Conservation (phyloP, 208 protist genomes). For the Wallacemonas sp. region DNA sequence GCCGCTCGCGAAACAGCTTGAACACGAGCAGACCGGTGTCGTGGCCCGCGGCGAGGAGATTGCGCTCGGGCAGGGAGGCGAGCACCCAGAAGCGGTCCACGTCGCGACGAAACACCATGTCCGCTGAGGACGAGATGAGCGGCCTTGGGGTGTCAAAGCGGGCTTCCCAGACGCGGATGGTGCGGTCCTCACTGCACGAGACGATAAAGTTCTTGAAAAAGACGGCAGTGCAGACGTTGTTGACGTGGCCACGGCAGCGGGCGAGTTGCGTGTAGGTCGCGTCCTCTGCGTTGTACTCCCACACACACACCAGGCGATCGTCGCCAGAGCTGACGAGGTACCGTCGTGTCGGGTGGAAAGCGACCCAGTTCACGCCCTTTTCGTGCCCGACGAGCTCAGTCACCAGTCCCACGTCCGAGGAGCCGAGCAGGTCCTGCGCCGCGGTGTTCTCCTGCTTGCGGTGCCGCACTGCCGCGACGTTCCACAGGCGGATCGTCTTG, state of each 20-base stretch:
- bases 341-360: constrained; percentile 96
- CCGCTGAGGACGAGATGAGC: constrained; percentile 53
- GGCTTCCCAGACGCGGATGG: constrained; percentile 93
- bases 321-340: constrained; percentile 97
- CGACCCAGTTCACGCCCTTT: constrained; percentile 99
- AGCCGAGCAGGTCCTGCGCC: constrained; percentile 95
- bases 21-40: constrained; percentile 98
- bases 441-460: constrained; percentile 61
- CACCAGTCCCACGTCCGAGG: constrained; percentile 93
- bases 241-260: constrained; percentile 95
- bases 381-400: constrained; percentile 98
- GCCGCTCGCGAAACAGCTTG: constrained; percentile 97
- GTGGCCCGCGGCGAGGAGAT: constrained; percentile 98
- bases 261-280: constrained; percentile 51
- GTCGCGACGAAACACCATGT: constrained; percentile 95
- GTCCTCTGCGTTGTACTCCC: constrained; percentile 44
- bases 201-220: constrained; percentile 98
- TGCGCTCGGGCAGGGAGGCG: constrained; percentile 90
- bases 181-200: constrained; percentile 95
- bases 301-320: constrained; percentile 97
- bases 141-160: constrained; percentile 7
- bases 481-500: constrained; percentile 99
- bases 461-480: constrained; percentile 93
- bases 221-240: constrained; percentile 97
- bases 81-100: constrained; percentile 99